phyloP scores from a whole-genome alignment of 1,284 basidiomycete genomes.

The Cutaneotrichosporon dermatis region DNA sequence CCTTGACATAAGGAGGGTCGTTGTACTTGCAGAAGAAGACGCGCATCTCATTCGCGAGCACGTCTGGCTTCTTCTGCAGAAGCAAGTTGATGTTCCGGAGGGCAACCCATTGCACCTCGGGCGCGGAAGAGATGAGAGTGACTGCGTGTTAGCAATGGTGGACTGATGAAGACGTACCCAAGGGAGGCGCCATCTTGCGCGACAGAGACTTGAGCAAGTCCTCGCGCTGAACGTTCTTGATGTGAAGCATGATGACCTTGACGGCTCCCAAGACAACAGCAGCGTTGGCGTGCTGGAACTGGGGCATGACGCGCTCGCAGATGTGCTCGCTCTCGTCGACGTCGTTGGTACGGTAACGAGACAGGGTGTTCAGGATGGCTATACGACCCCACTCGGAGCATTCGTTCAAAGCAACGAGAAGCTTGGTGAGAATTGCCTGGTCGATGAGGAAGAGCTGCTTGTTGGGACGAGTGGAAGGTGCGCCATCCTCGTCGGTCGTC shows the following conservation, averaged over 20 bases:
- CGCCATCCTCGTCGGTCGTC: conserved; percentile 36
- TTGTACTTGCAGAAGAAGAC: conserved; percentile 99
- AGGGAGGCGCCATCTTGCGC: conserved; percentile 95
- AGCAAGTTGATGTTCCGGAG: conserved; percentile 94
- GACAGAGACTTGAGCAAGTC: conserved; percentile 82
- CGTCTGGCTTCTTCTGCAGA: conserved; percentile 86
- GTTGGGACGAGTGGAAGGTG: conserved; percentile 56
- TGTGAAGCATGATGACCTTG: conserved; percentile 97
- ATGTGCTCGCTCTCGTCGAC: conserved; percentile 97
- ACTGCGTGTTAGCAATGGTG: conserved; percentile 50
- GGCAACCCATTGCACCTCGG: conserved; percentile 97
- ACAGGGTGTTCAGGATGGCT: conserved; percentile 79
- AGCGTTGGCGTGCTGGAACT: conserved; percentile 96
- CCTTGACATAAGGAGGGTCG: conserved; percentile 97
- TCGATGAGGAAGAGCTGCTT: conserved; percentile 70
- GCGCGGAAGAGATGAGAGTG: conserved; percentile 87
- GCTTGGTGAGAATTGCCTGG: conserved; percentile 72
- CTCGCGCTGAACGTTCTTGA: conserved; percentile 74
- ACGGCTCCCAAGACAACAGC: conserved; percentile 91
- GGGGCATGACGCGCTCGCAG: conserved; percentile 94
- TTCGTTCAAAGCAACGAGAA: conserved; percentile 93
- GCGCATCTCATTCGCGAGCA: conserved; percentile 94
- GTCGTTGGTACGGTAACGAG: conserved; percentile 76
- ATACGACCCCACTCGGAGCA: conserved; percentile 99
- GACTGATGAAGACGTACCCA: conserved; percentile 41